Evolutionary conservation across 306 rosid genomes (phyloP), one percentile per base, ranked within the genome.

Genomic region (Trichosanthes cucumerina): DNA sequence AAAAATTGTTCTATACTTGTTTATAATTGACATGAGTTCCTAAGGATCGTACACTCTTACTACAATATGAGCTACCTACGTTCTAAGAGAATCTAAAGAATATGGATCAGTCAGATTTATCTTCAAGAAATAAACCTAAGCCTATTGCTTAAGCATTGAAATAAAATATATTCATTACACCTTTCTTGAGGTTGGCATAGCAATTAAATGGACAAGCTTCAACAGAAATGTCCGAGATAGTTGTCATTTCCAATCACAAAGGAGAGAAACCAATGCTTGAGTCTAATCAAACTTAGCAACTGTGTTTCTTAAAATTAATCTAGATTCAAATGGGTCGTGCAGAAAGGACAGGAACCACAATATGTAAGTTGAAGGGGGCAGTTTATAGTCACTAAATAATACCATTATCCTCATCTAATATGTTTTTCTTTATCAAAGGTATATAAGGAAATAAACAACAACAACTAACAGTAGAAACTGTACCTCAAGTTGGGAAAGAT

Each of bases 401-500:
- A 24, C 56, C 80, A 58, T 58, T 13, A 58, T 39, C 71, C 78
- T 12, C 19, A 26, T 46, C 19, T 26, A 71, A 14, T 15, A 71
- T 26, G 21, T 26, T 41, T 54, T 43, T 38, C 7, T 38, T 26
- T 11, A 34, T 19, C 63, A 58, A 4, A 58, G 15, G 56, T 19
- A 47, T 19, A 47, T 5, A 65, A 33, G 16, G 38, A 33, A 63
- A 49, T 1, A 6, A 64, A 66, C 80, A 46, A 46, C 10, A 64
- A 66, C 80, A 46, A 46, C 12, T 14, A 52, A 33, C 65, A 79
- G 50, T 9, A 52, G 43, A 49, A 71, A 63, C 16, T 86, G 57
- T 87, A 96, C 99, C 97, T 96, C 90, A 54, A 92, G 86, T 78
- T 85, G 97, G 80, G 99, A 96, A 80, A 96, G 90, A 90, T 96